Base-by-base conservation (phyloP, 306 rosid species). In the Vigna angularis region DNA sequence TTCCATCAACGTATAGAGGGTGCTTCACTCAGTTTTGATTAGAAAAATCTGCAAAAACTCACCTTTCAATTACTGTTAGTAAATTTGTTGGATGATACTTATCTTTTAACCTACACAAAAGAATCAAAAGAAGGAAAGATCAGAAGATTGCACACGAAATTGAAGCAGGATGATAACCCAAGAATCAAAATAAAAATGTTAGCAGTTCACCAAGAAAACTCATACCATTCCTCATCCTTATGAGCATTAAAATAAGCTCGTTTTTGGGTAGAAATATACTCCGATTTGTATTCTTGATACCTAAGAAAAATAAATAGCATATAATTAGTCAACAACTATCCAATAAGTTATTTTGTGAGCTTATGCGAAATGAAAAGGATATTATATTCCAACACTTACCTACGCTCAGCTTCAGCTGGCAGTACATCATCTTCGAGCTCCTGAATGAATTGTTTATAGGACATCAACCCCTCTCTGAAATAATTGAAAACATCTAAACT, bases 401-500 rank as follows among this genome's bases (percentile, higher is more conserved):
- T 96, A 70, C 93, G 96, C 85, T 96, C 99, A 17, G 98, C 99
- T 89, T 96, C 99, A 76, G 91, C 75, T n/a, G 99, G 99, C 42
- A 96, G 84, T 64, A 96, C 72, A 81, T 96, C 99, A 89, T 96
- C 99, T 82, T 96, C 99, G 79, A 96, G 97, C 87, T 96, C 99
- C 87, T 96, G 99, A 79, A 96, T 96, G 88, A 96, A 96, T 82
- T 96, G 98, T 83, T 96, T 96, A 81, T 96, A 96, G 22, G 98
- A 91, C 99, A 96, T 96, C 79, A 96, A 88, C 24, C 99, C 99
- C 82, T 96, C 99, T 81, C 99, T 96, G 92, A 66, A 90, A 89
- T 58, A 75, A 81, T 36, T 73, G 42, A 48, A 58, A 82, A 44
- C 58, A 58, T 78, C 74, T 51, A 69, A 34, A 57, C 72, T n/a